A percentile compares a stretch with the other conserved stretches of the same genome.
Evolutionary conservation across 768 basidiomycete genomes (phyloP).

Genomic region (Candolleomyces eurysporus): DNA sequence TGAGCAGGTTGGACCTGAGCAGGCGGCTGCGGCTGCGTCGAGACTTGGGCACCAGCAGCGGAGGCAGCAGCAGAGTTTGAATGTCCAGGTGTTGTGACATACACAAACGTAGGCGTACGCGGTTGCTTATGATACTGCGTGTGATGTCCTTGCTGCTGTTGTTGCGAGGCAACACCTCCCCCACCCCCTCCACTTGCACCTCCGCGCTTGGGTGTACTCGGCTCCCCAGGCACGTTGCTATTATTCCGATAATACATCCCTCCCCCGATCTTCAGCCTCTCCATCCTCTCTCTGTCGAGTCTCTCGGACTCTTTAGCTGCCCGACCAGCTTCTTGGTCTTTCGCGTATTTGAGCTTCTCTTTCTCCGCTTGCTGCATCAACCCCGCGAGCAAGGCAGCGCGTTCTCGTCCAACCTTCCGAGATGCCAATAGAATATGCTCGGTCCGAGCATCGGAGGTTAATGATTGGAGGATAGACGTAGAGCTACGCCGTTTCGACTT

Average conservation of each 20-base stretch:
- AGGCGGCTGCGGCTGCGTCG: neutral
- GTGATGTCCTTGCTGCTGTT: neutral
- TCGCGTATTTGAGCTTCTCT: slow-evolving; percentile 26
- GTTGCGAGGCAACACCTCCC: neutral
- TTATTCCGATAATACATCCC: slow-evolving; percentile 16
- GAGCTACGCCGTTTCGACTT: slow-evolving; percentile 1
- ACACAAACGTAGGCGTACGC: slow-evolving; percentile 21
- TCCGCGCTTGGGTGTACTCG: slow-evolving; percentile 21
- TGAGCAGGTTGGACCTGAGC: too few species aligned
- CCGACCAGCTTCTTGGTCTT: slow-evolving; percentile 24
- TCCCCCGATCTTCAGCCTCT: slow-evolving; percentile 22
- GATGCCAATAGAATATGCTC: slow-evolving; percentile 74
- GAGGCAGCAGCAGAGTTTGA: slow-evolving; percentile 13
- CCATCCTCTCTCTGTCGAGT: slow-evolving; percentile 26
- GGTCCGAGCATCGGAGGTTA: slow-evolving; percentile 61
- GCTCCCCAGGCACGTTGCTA: neutral
- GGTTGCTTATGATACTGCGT: neutral
- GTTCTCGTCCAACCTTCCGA: slow-evolving; percentile 62
- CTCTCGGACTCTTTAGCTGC: slow-evolving; percentile 26
- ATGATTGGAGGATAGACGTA: neutral
- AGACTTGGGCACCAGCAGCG: neutral
- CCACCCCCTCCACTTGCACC: neutral
- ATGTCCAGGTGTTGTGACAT: slow-evolving; percentile 21
- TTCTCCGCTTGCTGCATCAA: slow-evolving; percentile 36
- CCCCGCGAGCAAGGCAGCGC: slow-evolving; percentile 56